phyloP scores from a whole-genome alignment of 2,329 filamentous ascomycete genomes.

The Scleromitrula shiraiana region DNA sequence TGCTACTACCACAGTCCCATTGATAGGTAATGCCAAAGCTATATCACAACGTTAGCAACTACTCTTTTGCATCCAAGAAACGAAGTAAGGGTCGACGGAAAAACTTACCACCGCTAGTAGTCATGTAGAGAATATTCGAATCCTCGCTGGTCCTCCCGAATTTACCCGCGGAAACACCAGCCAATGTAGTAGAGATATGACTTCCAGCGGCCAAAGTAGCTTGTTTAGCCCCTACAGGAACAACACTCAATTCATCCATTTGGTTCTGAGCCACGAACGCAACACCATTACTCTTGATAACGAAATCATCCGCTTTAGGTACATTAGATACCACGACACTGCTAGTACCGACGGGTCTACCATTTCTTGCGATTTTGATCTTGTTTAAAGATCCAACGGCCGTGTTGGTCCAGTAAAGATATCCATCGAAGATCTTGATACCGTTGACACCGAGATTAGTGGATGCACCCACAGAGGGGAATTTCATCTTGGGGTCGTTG shows the following conservation, averaged over 20 bases:
- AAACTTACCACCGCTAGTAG: constrained; percentile 15
- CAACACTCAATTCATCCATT: constrained; percentile 9
- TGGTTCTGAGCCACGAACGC: constrained; percentile 13
- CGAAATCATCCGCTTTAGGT: constrained; percentile 14
- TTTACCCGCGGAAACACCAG: constrained; percentile 14
- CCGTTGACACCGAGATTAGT: constrained; percentile 23
- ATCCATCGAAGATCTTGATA: constrained; percentile 20
- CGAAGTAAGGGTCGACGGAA: too few relatives aligned
- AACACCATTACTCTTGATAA: constrained; percentile 11
- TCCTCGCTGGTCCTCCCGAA: constrained; percentile 13
- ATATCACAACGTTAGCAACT: not conserved
- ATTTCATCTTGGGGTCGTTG: constrained; percentile 22
- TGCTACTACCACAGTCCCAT: not conserved
- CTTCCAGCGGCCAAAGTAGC: constrained; percentile 11
- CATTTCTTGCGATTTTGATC: constrained; percentile 15
- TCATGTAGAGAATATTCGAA: constrained; percentile 13
- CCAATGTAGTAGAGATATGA: constrained; percentile 9
- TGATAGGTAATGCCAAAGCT: constrained; percentile 3
- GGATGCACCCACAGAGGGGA: not conserved
- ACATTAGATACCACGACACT: constrained; percentile 10
- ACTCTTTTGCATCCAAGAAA: not conserved
- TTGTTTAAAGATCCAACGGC: constrained; percentile 18
- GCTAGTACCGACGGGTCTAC: constrained; percentile 10
- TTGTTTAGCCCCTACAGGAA: not conserved
- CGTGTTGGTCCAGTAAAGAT: constrained; percentile 26